Conservation (phyloP, 2,329 filamentous ascomycete genomes). For the Penicillium thymicola region DNA sequence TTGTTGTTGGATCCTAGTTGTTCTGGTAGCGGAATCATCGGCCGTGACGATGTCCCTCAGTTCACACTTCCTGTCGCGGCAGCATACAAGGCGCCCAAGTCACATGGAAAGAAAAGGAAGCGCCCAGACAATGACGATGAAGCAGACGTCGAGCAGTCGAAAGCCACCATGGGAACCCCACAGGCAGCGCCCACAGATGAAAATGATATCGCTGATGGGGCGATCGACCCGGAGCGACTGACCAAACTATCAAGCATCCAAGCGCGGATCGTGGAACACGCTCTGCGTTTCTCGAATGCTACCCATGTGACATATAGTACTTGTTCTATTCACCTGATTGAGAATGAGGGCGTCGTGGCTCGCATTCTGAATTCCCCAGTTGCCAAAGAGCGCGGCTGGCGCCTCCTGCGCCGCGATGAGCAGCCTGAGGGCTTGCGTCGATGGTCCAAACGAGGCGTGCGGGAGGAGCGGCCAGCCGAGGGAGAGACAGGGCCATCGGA, state of each 20-base stretch:
- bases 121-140: slow-evolving; percentile 24
- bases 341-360: slow-evolving; percentile 84
- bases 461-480: slow-evolving; percentile 36
- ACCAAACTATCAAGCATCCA: slow-evolving; percentile 77
- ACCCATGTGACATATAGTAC: slow-evolving; percentile 84
- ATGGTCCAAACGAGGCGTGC: slow-evolving; percentile 68
- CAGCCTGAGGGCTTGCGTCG: slow-evolving; percentile 73
- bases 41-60: slow-evolving; percentile 73
- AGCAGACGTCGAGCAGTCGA: slow-evolving; percentile 5
- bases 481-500: slow-evolving; percentile 7
- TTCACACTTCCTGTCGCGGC: slow-evolving; percentile 57
- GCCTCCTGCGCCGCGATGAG: slow-evolving; percentile 65
- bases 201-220: slow-evolving; percentile 39
- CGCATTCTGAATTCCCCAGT: slow-evolving; percentile 65
- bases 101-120: slow-evolving; percentile 45
- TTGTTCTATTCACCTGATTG: slow-evolving; percentile 80
- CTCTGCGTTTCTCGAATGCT: slow-evolving; percentile 75
- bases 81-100: slow-evolving; percentile 14
- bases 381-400: slow-evolving; percentile 70
- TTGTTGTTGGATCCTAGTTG: slow-evolving; percentile 91
- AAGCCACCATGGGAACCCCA: slow-evolving; percentile 1
- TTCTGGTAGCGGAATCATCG: slow-evolving; percentile 91
- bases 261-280: slow-evolving; percentile 75
- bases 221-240: slow-evolving; percentile 62
- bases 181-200: slow-evolving; percentile 32